Evolutionary conservation across 2,329 filamentous ascomycete species (phyloP).

Genomic region (Fusarium continuum): DNA sequence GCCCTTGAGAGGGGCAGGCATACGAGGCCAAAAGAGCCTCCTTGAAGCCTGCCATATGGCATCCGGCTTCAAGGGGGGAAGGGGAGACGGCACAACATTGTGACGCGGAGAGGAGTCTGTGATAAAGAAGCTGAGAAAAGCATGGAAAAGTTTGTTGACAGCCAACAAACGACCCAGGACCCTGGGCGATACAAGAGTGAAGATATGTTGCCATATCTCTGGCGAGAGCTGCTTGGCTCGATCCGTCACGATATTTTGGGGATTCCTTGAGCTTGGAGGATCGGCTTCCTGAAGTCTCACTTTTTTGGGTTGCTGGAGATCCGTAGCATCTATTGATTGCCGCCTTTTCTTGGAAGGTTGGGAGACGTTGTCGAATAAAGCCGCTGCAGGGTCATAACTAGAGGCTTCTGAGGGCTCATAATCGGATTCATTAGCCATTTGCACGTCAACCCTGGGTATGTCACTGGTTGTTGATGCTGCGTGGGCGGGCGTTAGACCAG

Average conservation of each 20-base stretch:
- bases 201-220: constrained; percentile 76
- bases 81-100: constrained; percentile 37
- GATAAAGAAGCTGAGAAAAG: constrained; percentile 62
- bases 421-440: constrained; percentile 15
- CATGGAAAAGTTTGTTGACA: constrained; percentile 74
- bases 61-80: constrained; percentile 62
- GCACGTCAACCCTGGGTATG: constrained; percentile 12
- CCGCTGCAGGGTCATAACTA: constrained; percentile 19
- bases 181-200: constrained; percentile 71
- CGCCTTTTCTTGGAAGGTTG: constrained; percentile 33
- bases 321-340: constrained; percentile 16
- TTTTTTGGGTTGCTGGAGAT: constrained; percentile 34
- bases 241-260: constrained; percentile 19
- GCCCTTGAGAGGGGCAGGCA: constrained; percentile 73
- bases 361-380: constrained; percentile 12
- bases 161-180: constrained; percentile 71
- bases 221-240: constrained; percentile 56
- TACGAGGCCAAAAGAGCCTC: constrained; percentile 69
- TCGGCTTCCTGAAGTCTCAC: constrained; percentile 29
- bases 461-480: constrained; percentile 9
- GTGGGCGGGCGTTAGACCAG: constrained; percentile 20
- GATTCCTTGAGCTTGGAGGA: constrained; percentile 12
- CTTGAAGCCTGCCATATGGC: constrained; percentile 76
- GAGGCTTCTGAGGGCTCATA: constrained; percentile 26
- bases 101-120: constrained; percentile 37